phyloP scores from a whole-genome alignment of 139 green algal species.

The Picochlorum sp. region DNA sequence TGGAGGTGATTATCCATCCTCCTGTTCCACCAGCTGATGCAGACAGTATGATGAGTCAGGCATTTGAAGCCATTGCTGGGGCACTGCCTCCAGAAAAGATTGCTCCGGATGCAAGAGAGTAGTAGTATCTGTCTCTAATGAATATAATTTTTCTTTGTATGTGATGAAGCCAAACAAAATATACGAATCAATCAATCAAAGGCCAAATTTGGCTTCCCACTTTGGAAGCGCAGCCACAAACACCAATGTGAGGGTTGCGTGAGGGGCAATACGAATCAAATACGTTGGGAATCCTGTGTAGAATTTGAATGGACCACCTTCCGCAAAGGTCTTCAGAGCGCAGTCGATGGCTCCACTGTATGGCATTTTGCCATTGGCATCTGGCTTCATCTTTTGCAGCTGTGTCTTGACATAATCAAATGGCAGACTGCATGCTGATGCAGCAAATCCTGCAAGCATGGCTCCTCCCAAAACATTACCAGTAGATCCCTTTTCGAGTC shows the following conservation, averaged over 20 bases:
- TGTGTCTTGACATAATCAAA: slow-evolving; percentile 99
- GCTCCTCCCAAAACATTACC: slow-evolving; percentile 56
- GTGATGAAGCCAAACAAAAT: background rate
- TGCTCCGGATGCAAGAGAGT: slow-evolving; percentile 1
- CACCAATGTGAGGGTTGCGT: slow-evolving; percentile 87
- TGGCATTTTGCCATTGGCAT: slow-evolving; percentile 78
- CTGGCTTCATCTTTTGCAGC: slow-evolving; percentile 82
- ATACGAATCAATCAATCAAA: slow-evolving; percentile 44
- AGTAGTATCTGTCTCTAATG: background rate
- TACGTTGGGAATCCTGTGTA: slow-evolving; percentile 98
- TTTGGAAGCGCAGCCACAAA: slow-evolving; percentile 73
- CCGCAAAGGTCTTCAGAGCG: slow-evolving; percentile 58
- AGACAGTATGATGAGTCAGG: slow-evolving; percentile 15
- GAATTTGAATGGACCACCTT: slow-evolving; percentile 82
- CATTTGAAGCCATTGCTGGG: slow-evolving; percentile 12
- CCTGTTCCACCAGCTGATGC: slow-evolving; percentile 13
- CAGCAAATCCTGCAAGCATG: slow-evolving; percentile 87
- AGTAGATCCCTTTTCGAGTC: slow-evolving; percentile 53
- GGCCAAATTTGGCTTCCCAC: slow-evolving; percentile 61
- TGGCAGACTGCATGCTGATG: slow-evolving; percentile 79
- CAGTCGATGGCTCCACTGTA: slow-evolving; percentile 87
- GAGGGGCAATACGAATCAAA: slow-evolving; percentile 85
- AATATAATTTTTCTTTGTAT: background rate
- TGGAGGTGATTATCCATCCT: slow-evolving; percentile 27
- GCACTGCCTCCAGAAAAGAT: slow-evolving; percentile 20